A percentile compares a stretch with the other conserved stretches of the same genome.
Conservation (phyloP, 495 filamentous ascomycete genomes). For the Talaromyces trachyspermus region DNA sequence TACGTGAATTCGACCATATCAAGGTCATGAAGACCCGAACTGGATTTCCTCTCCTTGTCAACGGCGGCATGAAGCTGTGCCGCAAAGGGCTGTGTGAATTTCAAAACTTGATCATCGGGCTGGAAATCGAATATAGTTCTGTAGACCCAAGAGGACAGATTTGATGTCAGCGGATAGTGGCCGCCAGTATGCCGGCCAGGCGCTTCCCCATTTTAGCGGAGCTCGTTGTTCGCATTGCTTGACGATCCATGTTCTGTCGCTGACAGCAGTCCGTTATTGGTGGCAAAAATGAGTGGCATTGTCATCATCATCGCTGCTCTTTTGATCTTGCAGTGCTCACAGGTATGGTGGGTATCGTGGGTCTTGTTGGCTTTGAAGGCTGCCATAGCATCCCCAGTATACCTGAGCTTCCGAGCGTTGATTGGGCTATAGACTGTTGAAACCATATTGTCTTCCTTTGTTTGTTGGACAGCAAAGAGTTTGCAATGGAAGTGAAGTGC, state of each 20-base stretch:
- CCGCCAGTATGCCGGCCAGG: slow-evolving; percentile 2
- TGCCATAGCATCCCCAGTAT: slow-evolving; percentile 1
- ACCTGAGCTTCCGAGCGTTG: neutral
- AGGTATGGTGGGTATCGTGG: neutral
- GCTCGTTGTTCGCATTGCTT: neutral
- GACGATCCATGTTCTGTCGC: neutral
- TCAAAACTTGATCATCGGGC: neutral
- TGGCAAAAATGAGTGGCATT: neutral
- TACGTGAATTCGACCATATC: slow-evolving; percentile 3
- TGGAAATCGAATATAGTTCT: neutral
- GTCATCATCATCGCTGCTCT: neutral
- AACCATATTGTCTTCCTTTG: neutral
- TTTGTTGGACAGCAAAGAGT: too few species aligned
- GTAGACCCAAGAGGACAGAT: neutral
- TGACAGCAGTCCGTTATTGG: neutral
- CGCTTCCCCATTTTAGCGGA: neutral
- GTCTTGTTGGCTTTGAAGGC: neutral
- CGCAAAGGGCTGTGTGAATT: neutral
- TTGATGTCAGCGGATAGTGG: neutral
- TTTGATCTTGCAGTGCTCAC: neutral
- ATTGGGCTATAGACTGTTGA: neutral
- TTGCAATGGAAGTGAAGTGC: too few species aligned
- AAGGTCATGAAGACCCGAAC: slow-evolving; percentile 1
- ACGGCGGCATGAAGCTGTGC: neutral
- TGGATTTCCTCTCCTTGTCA: neutral